These are phyloP conservation scores for Scleroderma citrinum DNA, from an alignment of 768 basidiomycete species.

Conservation along the genomic window DNA sequence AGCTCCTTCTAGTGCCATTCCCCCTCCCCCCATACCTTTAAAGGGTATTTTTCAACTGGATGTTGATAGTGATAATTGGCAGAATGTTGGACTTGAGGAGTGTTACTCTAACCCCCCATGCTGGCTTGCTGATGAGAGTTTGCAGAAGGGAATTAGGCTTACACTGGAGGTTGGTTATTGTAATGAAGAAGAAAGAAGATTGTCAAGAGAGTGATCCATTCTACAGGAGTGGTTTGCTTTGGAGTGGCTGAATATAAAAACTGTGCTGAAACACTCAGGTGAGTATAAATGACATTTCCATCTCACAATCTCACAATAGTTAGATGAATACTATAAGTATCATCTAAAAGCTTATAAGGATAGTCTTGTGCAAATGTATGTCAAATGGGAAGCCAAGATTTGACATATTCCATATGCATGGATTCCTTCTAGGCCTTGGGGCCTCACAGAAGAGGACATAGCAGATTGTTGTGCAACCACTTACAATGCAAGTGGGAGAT, in stretches of 20 bases:
- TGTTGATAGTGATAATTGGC: slow-evolving; percentile 30
- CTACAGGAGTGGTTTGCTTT: too few relatives aligned
- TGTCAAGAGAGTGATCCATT: too few relatives aligned
- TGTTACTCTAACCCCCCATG: too few relatives aligned
- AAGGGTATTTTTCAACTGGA: slow-evolving; percentile 26
- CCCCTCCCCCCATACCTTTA: slow-evolving; percentile 18
- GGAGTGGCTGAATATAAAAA: too few relatives aligned
- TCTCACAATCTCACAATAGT: neutral
- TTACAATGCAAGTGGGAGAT: neutral
- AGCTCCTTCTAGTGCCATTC: slow-evolving; percentile 21
- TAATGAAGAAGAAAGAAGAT: too few relatives aligned
- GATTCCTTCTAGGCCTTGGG: neutral
- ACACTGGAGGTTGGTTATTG: too few relatives aligned
- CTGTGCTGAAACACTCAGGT: neutral
- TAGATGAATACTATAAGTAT: neutral
- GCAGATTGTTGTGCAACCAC: neutral
- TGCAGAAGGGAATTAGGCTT: too few relatives aligned
- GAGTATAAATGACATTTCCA: neutral
- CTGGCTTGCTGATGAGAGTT: too few relatives aligned
- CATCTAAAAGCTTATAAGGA: neutral
- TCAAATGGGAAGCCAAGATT: neutral
- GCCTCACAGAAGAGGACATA: neutral
- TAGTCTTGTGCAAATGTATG: neutral
- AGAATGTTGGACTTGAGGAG: slow-evolving; percentile 26
- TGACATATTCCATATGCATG: neutral